Evolutionary conservation across 2,329 filamentous ascomycete genomes (phyloP), one percentile per base, ranked within the genome.

Genomic region (Pyrenochaeta sp.): DNA sequence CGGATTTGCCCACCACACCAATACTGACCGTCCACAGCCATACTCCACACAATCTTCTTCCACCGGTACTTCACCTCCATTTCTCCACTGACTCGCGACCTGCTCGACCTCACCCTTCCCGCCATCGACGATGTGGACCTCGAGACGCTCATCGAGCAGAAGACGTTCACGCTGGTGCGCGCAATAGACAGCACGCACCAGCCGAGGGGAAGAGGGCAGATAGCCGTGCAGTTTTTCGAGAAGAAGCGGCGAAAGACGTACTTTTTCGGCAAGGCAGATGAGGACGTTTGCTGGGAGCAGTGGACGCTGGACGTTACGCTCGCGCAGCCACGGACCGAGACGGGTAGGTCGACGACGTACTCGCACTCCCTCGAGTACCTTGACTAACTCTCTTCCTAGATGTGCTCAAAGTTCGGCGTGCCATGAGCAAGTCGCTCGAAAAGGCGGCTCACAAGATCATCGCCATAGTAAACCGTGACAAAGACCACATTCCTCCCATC

Each of bases 1-100:
- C n/a, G n/a, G n/a, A n/a, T n/a, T n/a, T n/a, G n/a, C n/a, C n/a
- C n/a, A n/a, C n/a, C n/a, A n/a, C n/a, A n/a, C n/a, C n/a, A 51
- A 43, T 41, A 46, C 48, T 61, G 43, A 68, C 49, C 23, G 32
- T 15, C 42, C 15, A 35, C 68, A 96, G 94, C 90, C 60, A 90
- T 97, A 74, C 85, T 98, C 44, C 93, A 97, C 77, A 96, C 93
- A 45, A 97, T 98, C 76, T 99, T 98, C 86, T 98, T 98, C 84
- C 93, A 97, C 81, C 90, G 95, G 71, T 96, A 94, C 85, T 97
- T 98, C 82, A 92, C 92, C 51, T 88, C 91, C 53, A 85, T 97
- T 66, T 82, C 86, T 36, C 94, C 95, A 5, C 85, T 87, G 60
- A 92, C 91, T 60, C 89, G 92, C 78, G 93, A 97, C 72, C 87